Conservation (phyloP, 805 yeast species). For the Komagataella pastoris region DNA sequence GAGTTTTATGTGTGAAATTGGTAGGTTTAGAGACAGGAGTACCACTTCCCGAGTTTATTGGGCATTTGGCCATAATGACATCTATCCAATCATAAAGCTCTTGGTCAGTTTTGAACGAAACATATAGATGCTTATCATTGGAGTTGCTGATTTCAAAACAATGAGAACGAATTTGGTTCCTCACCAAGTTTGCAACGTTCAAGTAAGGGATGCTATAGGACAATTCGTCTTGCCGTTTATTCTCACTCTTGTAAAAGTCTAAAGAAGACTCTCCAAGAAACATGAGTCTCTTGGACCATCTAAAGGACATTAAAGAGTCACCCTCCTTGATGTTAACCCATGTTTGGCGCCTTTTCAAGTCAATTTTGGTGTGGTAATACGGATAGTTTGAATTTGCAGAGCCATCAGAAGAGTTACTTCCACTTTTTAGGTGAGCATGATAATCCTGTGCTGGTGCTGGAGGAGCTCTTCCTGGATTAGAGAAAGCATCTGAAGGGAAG, state of each 20-base stretch:
- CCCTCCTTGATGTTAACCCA: slow-evolving; percentile 83
- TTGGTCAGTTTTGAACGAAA: slow-evolving; percentile 63
- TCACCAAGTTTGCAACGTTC: slow-evolving; percentile 48
- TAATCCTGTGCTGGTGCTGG: slow-evolving; percentile 25
- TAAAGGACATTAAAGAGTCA: slow-evolving; percentile 76
- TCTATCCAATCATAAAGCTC: slow-evolving; percentile 88
- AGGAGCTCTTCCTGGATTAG: slow-evolving; percentile 45
- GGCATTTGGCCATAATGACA: slow-evolving; percentile 68
- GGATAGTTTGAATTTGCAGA: slow-evolving; percentile 9
- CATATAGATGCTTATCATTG: slow-evolving; percentile 46
- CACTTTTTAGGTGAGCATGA: slow-evolving; percentile 18
- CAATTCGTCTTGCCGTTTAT: slow-evolving; percentile 24
- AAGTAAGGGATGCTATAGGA: slow-evolving; percentile 40
- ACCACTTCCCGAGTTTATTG: slow-evolving; percentile 24
- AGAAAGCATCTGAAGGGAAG: slow-evolving; percentile 31
- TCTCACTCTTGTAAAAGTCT: slow-evolving; percentile 62
- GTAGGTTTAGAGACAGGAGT: slow-evolving; percentile 72
- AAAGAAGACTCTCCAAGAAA: slow-evolving; percentile 65
- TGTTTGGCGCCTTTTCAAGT: slow-evolving; percentile 37
- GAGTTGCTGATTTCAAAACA: slow-evolving; percentile 58
- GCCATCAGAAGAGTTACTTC: slow-evolving; percentile 16
- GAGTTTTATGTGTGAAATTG: slow-evolving; percentile 88
- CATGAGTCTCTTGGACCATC: slow-evolving; percentile 87
- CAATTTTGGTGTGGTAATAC: slow-evolving; percentile 17
- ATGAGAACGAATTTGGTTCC: slow-evolving; percentile 60